phyloP scores from a whole-genome alignment of 306 rosid genomes.

The Comarum palustre region DNA sequence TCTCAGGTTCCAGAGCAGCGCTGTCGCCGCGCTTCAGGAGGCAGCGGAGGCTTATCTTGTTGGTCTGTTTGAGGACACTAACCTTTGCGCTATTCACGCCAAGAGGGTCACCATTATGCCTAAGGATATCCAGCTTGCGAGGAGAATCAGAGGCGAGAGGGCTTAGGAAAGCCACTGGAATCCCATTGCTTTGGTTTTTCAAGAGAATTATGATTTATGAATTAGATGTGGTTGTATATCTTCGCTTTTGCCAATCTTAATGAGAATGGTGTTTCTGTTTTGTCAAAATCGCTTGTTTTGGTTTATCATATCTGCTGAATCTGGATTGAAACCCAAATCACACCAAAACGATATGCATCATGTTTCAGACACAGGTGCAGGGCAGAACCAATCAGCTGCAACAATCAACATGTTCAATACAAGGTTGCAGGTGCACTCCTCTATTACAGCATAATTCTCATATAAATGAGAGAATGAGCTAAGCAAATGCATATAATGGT shows the following conservation, averaged over 20 bases:
- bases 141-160: constrained; percentile 5
- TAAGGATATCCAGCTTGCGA: background rate
- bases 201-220: background rate
- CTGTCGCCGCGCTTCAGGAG: background rate
- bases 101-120: constrained; percentile 7
- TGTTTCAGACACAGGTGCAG: background rate
- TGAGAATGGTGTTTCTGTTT: background rate
- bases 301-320: background rate
- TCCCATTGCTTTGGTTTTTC: background rate
- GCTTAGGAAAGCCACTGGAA: background rate
- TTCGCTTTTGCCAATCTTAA: background rate
- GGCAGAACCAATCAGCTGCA: background rate
- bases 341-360: background rate
- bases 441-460: background rate
- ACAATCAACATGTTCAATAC: background rate
- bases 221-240: background rate
- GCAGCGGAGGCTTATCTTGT: background rate
- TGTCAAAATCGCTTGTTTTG: background rate
- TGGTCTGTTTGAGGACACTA: background rate
- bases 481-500: background rate
- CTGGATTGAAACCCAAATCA: background rate
- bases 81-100: background rate
- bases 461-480: background rate
- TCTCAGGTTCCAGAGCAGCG: background rate
- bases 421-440: background rate